Base-by-base conservation (phyloP, 345 rosid genomes). In the Hibiscus tridactylites region DNA sequence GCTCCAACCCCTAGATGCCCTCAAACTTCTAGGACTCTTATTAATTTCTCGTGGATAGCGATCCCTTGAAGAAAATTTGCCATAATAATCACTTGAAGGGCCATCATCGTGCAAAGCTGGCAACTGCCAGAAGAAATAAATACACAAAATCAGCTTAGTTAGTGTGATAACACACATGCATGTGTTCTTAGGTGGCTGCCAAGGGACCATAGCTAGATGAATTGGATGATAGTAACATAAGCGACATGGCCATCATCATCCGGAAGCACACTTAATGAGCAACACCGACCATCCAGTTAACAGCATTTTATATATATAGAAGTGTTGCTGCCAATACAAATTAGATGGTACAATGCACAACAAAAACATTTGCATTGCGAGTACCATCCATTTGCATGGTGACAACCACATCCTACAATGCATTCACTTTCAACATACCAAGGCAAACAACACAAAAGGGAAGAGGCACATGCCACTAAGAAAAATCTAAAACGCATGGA, bases 41-140 rank as follows among this genome's bases (percentile, higher is more conserved):
- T 79, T 44, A 56, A 83, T 79, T 35, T 88, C 90, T 61, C 93
- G 85, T 35, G 92, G 71, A 77, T 79, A 64, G 46, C 91, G 72
- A 73, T 88, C 97, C 85, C 93, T 83, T 71, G 80, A 72, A 64
- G 93, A 88, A 83, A 90, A 94, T 81, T 82, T 83, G 11, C 98
- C 97, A 73, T 90, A 91, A 81, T 73, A 84, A 80, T 90, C 97
- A 74, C 85, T 80, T 4, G 93, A 54, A 3, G 96, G 97, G 35
- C 93, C 96, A 78, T 91, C 96, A 76, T 94, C 98, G 83, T 91
- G 96, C 79, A 94, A 81, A n/a, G 92, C 83, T 61, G 96, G 96
- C 73, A 91, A 81, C 98, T 94, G 88, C 80, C 37, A 33, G 52
- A 46, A 49, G 21, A 61, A 61, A 39, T 46, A 21, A 10, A 72